phyloP scores from a whole-genome alignment of 2,329 filamentous ascomycete genomes.

The Penicillium crustosum region DNA sequence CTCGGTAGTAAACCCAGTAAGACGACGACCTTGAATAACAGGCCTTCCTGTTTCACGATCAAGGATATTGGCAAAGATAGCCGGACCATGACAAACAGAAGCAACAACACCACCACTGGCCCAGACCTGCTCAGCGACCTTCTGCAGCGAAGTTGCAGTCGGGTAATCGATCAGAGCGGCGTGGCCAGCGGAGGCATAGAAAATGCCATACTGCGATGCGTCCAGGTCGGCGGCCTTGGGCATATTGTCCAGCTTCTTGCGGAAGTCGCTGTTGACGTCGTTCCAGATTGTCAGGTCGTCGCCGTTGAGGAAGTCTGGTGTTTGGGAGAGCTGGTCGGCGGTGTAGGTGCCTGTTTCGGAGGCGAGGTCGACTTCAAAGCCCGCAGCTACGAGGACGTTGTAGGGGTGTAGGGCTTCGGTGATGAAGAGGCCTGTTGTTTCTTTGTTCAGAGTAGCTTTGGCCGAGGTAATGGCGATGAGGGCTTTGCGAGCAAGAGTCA shows the following conservation, averaged over 20 bases:
- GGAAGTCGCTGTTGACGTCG: slow-evolving; percentile 45
- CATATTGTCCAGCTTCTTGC: slow-evolving; percentile 46
- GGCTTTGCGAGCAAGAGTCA: slow-evolving; percentile 39
- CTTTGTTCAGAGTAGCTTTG: slow-evolving; percentile 42
- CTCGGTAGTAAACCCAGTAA: slow-evolving; percentile 45
- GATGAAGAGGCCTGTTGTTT: slow-evolving; percentile 48
- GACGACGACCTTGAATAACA: slow-evolving; percentile 39
- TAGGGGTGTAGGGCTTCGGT: slow-evolving; percentile 52
- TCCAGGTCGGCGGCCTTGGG: slow-evolving; percentile 41
- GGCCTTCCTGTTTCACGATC: slow-evolving; percentile 37
- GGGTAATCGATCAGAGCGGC: slow-evolving; percentile 52
- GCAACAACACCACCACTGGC: slow-evolving; percentile 44
- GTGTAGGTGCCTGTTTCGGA: slow-evolving; percentile 49
- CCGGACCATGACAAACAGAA: slow-evolving; percentile 45
- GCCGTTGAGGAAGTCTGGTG: slow-evolving; percentile 45
- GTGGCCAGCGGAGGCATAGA: slow-evolving; percentile 28
- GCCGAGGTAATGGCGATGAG: slow-evolving; percentile 49
- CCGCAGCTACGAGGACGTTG: slow-evolving; percentile 43
- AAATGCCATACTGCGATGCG: slow-evolving; percentile 24
- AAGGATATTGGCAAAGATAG: slow-evolving; percentile 40
- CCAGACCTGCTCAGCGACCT: slow-evolving; percentile 44
- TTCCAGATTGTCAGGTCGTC: slow-evolving; percentile 44
- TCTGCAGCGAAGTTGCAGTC: slow-evolving; percentile 42
- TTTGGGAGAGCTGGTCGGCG: slow-evolving; percentile 47
- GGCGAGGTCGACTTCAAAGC: slow-evolving; percentile 49